Conservation (phyloP, 2,329 filamentous ascomycete species). For the Aciculosporium take region DNA sequence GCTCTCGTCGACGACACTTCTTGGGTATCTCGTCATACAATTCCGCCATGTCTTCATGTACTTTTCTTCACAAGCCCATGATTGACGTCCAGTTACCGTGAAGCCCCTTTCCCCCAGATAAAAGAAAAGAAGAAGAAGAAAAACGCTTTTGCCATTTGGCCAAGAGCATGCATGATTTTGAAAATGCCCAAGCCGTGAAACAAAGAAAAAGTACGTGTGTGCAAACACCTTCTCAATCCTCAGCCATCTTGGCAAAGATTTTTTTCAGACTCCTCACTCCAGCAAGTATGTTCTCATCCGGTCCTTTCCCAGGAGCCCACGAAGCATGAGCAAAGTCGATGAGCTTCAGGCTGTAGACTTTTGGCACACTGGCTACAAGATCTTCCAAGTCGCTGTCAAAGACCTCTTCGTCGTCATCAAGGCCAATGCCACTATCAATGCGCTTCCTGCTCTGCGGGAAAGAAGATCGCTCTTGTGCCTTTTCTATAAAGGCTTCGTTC, state of each 20-base stretch:
- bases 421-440: conserved; percentile 41
- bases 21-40: conserved; percentile 3
- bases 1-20: neutral
- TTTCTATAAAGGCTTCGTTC: conserved; percentile 34
- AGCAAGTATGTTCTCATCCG: conserved; percentile 68
- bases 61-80: neutral
- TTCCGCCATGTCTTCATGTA: neutral
- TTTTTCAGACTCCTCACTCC: conserved; percentile 59
- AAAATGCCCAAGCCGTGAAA: no score
- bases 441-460: conserved; percentile 26
- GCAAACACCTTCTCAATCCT: conserved; percentile 12
- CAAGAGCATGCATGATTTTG: no score
- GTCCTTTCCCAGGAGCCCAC: conserved; percentile 68
- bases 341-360: conserved; percentile 66
- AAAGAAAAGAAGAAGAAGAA: neutral
- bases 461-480: conserved; percentile 28
- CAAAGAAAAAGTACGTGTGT: no score
- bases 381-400: conserved; percentile 34
- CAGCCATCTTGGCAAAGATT: conserved; percentile 54
- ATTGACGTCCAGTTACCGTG: neutral
- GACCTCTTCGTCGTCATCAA: conserved; percentile 25
- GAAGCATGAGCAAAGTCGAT: conserved; percentile 94
- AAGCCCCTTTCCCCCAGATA: neutral
- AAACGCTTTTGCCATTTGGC: no score
- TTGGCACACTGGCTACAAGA: conserved; percentile 35